Evolutionary conservation across 1,284 basidiomycete genomes (phyloP).

Genomic region (Leccinum angustisporum): DNA sequence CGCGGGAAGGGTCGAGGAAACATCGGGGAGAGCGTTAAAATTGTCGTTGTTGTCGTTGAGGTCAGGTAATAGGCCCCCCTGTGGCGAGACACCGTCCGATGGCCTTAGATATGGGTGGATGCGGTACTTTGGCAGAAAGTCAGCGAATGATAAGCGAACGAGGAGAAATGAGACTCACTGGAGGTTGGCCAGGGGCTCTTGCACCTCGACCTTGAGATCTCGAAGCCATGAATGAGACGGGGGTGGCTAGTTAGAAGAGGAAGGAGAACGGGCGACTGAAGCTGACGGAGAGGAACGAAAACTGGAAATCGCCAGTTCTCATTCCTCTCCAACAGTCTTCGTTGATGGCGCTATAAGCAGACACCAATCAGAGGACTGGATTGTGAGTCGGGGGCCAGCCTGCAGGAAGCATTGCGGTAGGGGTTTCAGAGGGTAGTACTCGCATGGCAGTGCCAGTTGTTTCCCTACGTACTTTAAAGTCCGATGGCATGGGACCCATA

Average conservation of each 20-base stretch:
- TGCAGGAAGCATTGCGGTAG: no score
- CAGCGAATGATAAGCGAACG: not conserved
- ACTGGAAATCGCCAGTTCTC: no score
- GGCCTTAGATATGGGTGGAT: not conserved
- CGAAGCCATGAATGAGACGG: not conserved
- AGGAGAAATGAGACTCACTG: not conserved
- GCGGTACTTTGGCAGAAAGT: not conserved
- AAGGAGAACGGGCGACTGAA: not conserved
- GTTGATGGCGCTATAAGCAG: not conserved
- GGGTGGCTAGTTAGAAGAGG: not conserved
- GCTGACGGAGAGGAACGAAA: no score
- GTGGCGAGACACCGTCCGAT: not conserved
- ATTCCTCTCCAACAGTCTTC: not conserved
- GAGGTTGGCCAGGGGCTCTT: not conserved
- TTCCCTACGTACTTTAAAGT: no score
- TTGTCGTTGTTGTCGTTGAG: not conserved
- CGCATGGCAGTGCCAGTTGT: no score
- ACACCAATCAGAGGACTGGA: not conserved
- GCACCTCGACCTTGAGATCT: not conserved
- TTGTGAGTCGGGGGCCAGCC: no score
- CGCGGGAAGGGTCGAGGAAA: no score
- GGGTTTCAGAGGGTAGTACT: no score
- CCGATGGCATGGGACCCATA: no score
- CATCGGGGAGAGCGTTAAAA: not conserved
- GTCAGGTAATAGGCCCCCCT: not conserved